Conservation (phyloP, 2,329 filamentous ascomycete genomes). For the Albifimbria verrucaria region DNA sequence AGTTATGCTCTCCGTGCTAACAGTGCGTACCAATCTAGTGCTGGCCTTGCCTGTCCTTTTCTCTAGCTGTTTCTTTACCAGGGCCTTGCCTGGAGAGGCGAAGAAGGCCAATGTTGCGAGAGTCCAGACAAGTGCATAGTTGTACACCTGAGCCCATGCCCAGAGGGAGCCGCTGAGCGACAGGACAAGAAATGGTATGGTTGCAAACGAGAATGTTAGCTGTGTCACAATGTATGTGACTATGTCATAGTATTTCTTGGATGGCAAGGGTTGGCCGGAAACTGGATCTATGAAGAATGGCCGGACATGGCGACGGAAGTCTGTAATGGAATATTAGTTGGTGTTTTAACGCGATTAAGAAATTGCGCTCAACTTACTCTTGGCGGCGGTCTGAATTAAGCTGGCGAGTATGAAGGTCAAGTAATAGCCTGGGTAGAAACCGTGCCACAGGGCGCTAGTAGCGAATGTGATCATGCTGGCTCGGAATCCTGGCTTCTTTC, state of each 20-base stretch:
- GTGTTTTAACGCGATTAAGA: neutral
- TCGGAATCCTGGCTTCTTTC: constrained; percentile 93
- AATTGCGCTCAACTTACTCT: constrained; percentile 64
- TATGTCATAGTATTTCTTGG: constrained; percentile 85
- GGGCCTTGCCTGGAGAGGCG: constrained; percentile 68
- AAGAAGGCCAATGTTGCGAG: constrained; percentile 69
- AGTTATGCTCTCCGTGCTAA: constrained; percentile 56
- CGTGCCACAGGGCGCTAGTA: constrained; percentile 96
- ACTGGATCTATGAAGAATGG: constrained; percentile 88
- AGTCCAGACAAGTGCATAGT: constrained; percentile 74
- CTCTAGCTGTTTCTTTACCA: constrained; percentile 57
- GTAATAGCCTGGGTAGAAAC: constrained; percentile 97
- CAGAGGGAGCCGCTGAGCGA: constrained; percentile 65
- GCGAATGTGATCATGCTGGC: constrained; percentile 91
- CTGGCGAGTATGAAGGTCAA: constrained; percentile 84
- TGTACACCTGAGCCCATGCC: constrained; percentile 85
- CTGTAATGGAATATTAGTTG: constrained; percentile 44
- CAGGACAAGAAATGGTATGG: constrained; percentile 82
- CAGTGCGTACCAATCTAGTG: constrained; percentile 43
- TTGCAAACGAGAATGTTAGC: constrained; percentile 76
- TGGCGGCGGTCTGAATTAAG: constrained; percentile 88
- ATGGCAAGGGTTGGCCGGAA: constrained; percentile 62
- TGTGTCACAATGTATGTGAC: constrained; percentile 75
- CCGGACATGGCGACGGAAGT: constrained; percentile 82
- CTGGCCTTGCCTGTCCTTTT: constrained; percentile 47